Percentiles rank a stretch among this genome's conserved stretches.
Evolutionary conservation across 805 yeast species (phyloP).

Genomic region (Yarrowia sp.): DNA sequence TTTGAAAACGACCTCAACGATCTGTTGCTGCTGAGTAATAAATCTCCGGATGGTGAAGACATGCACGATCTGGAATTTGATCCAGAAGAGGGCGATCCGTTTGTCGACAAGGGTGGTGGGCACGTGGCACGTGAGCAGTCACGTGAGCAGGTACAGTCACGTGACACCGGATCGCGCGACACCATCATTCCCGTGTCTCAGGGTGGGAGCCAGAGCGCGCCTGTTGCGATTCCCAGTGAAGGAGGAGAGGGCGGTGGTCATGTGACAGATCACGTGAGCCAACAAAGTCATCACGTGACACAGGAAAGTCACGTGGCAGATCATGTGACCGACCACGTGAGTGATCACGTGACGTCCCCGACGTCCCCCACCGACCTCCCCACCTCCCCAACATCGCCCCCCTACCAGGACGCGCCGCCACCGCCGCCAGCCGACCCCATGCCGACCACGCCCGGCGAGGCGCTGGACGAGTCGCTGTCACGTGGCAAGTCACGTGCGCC

Average conservation of each 20-base stretch:
- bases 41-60: background rate
- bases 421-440: constrained; percentile 26
- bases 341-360: no score
- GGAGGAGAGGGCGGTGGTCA: no score
- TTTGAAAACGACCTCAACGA: constrained; percentile 28
- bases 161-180: background rate
- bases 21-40: constrained; percentile 6
- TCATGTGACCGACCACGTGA: no score
- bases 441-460: background rate
- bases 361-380: background rate
- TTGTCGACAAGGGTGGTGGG: no score
- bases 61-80: background rate
- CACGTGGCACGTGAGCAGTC: no score
- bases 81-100: background rate
- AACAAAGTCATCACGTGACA: no score
- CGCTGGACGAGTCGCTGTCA: background rate
- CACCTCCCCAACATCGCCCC: background rate
- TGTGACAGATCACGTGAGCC: no score
- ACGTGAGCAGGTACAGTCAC: background rate
- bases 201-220: no score
- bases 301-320: no score
- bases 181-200: background rate
- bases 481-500: background rate
- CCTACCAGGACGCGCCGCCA: constrained; percentile 1
- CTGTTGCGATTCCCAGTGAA: no score